Percentiles rank a stretch among this genome's conserved stretches.
Conservation (phyloP, 2,329 filamentous ascomycete genomes). For the Cordyceps fumosorosea region DNA sequence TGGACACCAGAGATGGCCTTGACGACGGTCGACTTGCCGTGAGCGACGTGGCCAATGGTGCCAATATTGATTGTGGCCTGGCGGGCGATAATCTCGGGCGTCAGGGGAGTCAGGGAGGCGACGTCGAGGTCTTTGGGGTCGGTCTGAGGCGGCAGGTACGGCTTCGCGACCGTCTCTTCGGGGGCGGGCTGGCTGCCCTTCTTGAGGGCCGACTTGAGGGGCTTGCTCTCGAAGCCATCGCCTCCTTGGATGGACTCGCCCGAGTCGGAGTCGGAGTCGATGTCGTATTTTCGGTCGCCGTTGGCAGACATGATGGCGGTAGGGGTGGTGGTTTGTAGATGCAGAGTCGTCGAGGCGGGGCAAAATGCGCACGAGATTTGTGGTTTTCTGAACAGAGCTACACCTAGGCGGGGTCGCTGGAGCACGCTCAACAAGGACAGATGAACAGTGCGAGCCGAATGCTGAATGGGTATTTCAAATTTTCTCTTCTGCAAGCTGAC, state of each 20-base stretch:
- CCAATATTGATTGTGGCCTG: conserved; percentile 99
- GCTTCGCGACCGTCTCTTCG: conserved; percentile 47
- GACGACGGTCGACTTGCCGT: conserved; percentile 97
- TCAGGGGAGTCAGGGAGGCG: conserved; percentile 71
- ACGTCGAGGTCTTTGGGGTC: conserved; percentile 86
- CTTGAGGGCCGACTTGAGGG: conserved; percentile 81
- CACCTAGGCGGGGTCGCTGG: conserved; percentile 4
- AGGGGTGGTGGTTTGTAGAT: conserved; percentile 2
- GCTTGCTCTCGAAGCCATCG: conserved; percentile 57
- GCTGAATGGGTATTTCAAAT: background rate
- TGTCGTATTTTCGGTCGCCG: conserved; percentile 59
- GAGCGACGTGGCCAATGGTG: conserved; percentile 96
- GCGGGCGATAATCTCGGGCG: conserved; percentile 92
- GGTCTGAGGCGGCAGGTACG: conserved; percentile 73
- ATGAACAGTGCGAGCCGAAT: background rate
- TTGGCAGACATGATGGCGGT: conserved; percentile 44
- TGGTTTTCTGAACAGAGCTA: conserved; percentile 2
- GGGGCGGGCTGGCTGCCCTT: conserved; percentile 53
- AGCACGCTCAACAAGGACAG: background rate
- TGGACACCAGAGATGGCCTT: conserved; percentile 99
- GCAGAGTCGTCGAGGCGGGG: conserved; percentile 11
- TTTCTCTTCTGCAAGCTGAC: background rate
- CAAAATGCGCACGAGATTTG: conserved; percentile 15
- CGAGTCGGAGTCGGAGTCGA: conserved; percentile 64
- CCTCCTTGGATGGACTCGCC: conserved; percentile 58